Evolutionary conservation across 768 basidiomycete genomes (phyloP), one percentile per base, ranked within the genome.

Genomic region (Butyriboletus loyo): DNA sequence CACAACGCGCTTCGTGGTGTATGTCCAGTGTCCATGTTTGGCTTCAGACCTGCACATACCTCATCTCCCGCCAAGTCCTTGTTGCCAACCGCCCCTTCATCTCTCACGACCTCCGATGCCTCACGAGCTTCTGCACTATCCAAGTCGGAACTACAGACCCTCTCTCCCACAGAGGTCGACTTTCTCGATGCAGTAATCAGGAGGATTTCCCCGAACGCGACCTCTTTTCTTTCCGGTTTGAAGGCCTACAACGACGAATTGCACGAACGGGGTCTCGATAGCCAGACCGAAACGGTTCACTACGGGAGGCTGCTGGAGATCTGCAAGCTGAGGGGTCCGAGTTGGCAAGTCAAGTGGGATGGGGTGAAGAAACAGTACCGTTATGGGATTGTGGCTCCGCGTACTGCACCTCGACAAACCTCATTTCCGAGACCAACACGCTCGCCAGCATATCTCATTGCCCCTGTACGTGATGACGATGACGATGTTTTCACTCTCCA

Each of bases 231-330:
- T 35, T 79, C 82, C 5, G 80, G 92, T n/a, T 85, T 91, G 76
- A 90, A 88, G 64, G 87, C 90, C 0, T 93, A 94, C 69, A 89
- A 85, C 62, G 84, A 88, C 51, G 80, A 92, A 21, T 72, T 93
- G 22, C 78, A 80, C 52, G 86, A 88, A 58, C 79, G 84, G 2
- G 86, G 86, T 3, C 70, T 92, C n/a, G 87, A 92, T 55, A 78
- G 85, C 21, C 83, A 85, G 56, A 75, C 80, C 8, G 92, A 92
- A 66, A 87, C 89, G 10, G 74, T 85, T 4, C 89, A 87, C 63
- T 95, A 93, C 66, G 83, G 84, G 19, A 88, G 90, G 66, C 69
- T 95, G 28, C 71, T 95, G 53, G 92, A 93, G 67, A 74, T 95
- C 4, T 89, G 89, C 41, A 89, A 87, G 37, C 64, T 93, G 60